phyloP scores from a whole-genome alignment of 768 basidiomycete genomes.

The Lenzites betulinus region DNA sequence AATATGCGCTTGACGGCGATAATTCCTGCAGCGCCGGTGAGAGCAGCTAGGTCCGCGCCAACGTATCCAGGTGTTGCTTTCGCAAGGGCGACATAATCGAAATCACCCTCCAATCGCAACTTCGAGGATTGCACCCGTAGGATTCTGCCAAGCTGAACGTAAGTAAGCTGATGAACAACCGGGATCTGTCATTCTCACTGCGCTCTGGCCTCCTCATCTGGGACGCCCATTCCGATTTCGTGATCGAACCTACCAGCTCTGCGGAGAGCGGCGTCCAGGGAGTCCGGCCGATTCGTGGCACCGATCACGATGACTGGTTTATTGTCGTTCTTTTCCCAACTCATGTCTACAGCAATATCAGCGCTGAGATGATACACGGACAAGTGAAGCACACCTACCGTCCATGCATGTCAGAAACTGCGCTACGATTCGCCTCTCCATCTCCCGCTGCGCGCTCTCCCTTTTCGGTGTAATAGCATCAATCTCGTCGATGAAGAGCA shows the following conservation, averaged over 20 bases:
- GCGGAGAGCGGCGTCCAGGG: constrained; percentile 89
- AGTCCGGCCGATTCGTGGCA: constrained; percentile 95
- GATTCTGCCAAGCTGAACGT: constrained; percentile 55
- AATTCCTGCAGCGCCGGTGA: constrained; percentile 93
- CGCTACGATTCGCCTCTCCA: constrained; percentile 97
- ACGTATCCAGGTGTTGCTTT: constrained; percentile 97
- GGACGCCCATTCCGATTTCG: constrained; percentile 97
- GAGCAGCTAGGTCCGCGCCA: constrained; percentile 88
- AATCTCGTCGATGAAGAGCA: constrained; percentile 97
- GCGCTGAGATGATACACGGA: background rate
- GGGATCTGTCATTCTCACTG: constrained; percentile 54
- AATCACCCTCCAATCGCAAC: constrained; percentile 82
- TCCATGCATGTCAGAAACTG: constrained; percentile 99
- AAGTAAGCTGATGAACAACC: background rate
- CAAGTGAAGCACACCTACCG: constrained; percentile 51
- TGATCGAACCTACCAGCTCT: constrained; percentile 96
- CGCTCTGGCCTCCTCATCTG: constrained; percentile 85
- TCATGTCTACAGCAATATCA: constrained; percentile 62
- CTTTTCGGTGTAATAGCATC: constrained; percentile 97
- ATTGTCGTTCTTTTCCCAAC: constrained; percentile 93
- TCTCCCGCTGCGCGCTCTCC: constrained; percentile 97
- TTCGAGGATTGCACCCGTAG: constrained; percentile 82
- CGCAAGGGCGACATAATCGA: constrained; percentile 83
- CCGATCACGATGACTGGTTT: constrained; percentile 94
- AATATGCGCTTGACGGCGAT: constrained; percentile 97